Conservation (phyloP, 768 basidiomycete species). For the Podaxis sp. region DNA sequence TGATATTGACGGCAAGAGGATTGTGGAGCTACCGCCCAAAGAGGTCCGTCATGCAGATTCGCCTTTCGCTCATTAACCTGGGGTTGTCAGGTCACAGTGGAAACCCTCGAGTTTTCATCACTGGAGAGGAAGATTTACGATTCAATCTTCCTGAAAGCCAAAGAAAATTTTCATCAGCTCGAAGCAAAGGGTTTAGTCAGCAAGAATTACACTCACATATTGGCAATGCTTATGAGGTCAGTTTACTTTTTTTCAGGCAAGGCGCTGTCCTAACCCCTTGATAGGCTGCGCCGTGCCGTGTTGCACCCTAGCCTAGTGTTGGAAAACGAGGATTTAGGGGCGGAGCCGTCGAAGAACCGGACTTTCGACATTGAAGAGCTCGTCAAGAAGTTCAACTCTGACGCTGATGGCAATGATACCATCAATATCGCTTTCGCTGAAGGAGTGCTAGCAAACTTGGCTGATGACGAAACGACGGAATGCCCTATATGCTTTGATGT, state of each 20-base stretch:
- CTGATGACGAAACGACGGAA: conserved; percentile 51
- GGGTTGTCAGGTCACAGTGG: conserved; percentile 50
- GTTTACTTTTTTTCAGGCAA: conserved; percentile 16
- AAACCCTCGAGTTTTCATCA: conserved; percentile 75
- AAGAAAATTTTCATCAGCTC: conserved; percentile 74
- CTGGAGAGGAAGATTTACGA: conserved; percentile 87
- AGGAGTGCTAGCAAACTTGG: conserved; percentile 60
- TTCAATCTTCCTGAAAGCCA: conserved; percentile 76
- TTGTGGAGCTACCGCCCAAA: conserved; percentile 86
- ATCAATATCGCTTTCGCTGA: conserved; percentile 49
- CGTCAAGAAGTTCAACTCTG: conserved; percentile 46
- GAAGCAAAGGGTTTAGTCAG: conserved; percentile 74
- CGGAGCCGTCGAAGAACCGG: conserved; percentile 35
- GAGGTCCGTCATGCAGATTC: conserved; percentile 40
- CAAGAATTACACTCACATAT: conserved; percentile 81
- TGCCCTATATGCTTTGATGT: conserved; percentile 83
- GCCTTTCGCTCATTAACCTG: background rate
- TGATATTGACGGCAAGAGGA: conserved; percentile 79
- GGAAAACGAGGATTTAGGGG: conserved; percentile 39
- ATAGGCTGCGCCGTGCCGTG: conserved; percentile 84
- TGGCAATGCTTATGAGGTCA: conserved; percentile 93
- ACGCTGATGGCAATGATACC: conserved; percentile 25
- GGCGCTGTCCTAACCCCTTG: conserved; percentile 7
- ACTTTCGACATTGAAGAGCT: conserved; percentile 54
- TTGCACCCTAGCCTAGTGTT: conserved; percentile 86